Conservation (phyloP, 2,329 filamentous ascomycete genomes). For the Teratosphaeria epicoccoides region DNA sequence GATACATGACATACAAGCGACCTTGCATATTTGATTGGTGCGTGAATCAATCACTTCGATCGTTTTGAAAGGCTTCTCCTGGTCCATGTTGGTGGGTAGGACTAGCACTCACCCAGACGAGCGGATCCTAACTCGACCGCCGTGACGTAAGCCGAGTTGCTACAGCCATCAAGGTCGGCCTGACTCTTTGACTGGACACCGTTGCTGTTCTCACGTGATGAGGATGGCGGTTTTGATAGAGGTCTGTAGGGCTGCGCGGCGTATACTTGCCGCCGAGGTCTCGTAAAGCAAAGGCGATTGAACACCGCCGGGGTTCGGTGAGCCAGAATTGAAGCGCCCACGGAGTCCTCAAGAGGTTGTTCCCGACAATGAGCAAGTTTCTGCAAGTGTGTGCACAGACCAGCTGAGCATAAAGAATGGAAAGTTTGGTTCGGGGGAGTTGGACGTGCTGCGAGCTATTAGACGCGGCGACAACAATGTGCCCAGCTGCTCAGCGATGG, state of each 20-base stretch:
- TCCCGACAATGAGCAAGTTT: not conserved
- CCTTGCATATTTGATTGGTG: slow-evolving; percentile 24
- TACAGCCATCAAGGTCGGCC: slow-evolving; percentile 1
- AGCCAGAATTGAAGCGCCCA: not conserved
- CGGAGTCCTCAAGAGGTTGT: not conserved
- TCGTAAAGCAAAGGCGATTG: not conserved
- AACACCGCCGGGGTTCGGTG: not conserved
- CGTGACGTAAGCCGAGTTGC: not conserved
- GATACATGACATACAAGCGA: slow-evolving; percentile 28
- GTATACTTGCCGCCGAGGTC: not conserved
- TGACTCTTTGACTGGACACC: not conserved
- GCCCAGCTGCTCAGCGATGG: not conserved
- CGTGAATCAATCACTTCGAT: slow-evolving; percentile 25
- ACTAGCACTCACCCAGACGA: not conserved
- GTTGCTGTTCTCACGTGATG: not conserved
- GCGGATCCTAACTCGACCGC: not conserved
- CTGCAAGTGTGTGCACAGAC: not conserved
- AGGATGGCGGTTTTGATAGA: not conserved
- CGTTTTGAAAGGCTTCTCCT: slow-evolving; percentile 26
- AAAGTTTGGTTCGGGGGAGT: not conserved
- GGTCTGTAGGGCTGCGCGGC: not conserved
- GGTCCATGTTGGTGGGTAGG: slow-evolving; percentile 10
- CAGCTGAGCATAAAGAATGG: not conserved
- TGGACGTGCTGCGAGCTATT: not conserved
- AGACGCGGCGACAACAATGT: not conserved